Evolutionary conservation across 768 basidiomycete genomes (phyloP), one percentile per base, ranked within the genome.

Genomic region (Fomitopsis pulvina): DNA sequence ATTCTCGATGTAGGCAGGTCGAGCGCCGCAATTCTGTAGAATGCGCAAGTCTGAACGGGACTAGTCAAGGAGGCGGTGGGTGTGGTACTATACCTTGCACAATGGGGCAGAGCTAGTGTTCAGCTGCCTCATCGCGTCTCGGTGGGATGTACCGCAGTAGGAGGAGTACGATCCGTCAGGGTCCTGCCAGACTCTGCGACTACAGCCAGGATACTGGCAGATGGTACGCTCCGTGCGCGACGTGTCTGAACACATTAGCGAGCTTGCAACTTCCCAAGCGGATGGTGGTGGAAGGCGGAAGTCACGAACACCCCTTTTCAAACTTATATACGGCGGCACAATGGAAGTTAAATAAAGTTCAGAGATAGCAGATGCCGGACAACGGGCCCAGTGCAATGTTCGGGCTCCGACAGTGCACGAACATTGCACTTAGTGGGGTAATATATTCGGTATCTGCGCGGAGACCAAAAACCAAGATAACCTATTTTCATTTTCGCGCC

Each of bases 81-180:
- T 16, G 5, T 37, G 18, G n/a, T n/a, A n/a, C n/a, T 18, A 14
- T 14, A 37, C 34, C 57, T 59, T 51, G 45, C 57, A 59, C 14
- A 38, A 40, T 26, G 9, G 37, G 7, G 50, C 45, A 9, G 10
- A 10, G 37, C 37, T 7, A 45, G 47, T n/a, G 45, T 37, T 37
- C 14, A 48, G 21, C 29, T 51, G 11, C 40, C 42, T 48, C 52
- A 60, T 59, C 2, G 54, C 59, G 7, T 50, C 28, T 18, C 55
- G 48, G 30, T 59, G 59, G 6, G 49, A 37, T 10, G 46, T 52
- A 11, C 58, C 55, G 28, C 59, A 60, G 45, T 41, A 60, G 16
- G 55, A 51, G 20, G 59, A 60, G 41, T 48, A 60, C 25, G 52
- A 60, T n/a, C 55, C 57, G n/a, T 60, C 55, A 8, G 58, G 58